Evolutionary conservation across 345 rosid species (phyloP), one percentile per base, ranked within the genome.

Genomic region (Theobroma cacao): DNA sequence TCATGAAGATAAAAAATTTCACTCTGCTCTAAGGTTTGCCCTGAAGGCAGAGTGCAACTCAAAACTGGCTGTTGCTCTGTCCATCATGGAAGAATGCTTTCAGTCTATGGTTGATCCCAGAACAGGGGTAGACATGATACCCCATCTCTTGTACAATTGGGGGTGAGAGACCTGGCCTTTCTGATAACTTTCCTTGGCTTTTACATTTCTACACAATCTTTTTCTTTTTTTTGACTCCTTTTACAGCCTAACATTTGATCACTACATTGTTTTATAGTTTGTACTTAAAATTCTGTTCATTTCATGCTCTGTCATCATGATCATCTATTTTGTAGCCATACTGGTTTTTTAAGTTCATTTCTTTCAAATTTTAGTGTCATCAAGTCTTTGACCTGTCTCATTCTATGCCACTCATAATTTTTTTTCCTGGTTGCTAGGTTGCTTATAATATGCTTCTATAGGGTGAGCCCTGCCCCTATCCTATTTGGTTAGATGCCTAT

Each of bases 81-180:
- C 98, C 52, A 88, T 95, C 53, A 89, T 95, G 97, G 99, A 95
- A 87, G 98, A 93, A 82, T 90, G 96, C 84, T 95, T 95, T 89
- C 91, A 85, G 82, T 85, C 99, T 59, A 95, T 95, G 99, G 84
- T 95, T 74, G 99, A 95, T 87, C 85, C 94, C 67, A 91, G 95
- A 85, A 95, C 99, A 8, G 99, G 99, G 81, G 83, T 95, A 75
- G 89, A 92, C 83, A 93, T 95, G 99, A 86, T 93, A 86, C 96
- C 99, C 66, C 98, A 93, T 75, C 89, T 89, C 84, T 75, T 95
- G 45, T 95, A 92, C 84, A 93, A 91, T 82, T 90, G 98, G 98
- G 90, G 95, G 99, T 93, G 81, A 86, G 82, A 78, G 28, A 30
- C 64, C 48, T 56, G 12, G 2, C 31, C 63, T 31, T 31, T 75